Evolutionary conservation across 23 red algal genomes (phyloP).

Genomic region (Gracilaria gracilis): DNA sequence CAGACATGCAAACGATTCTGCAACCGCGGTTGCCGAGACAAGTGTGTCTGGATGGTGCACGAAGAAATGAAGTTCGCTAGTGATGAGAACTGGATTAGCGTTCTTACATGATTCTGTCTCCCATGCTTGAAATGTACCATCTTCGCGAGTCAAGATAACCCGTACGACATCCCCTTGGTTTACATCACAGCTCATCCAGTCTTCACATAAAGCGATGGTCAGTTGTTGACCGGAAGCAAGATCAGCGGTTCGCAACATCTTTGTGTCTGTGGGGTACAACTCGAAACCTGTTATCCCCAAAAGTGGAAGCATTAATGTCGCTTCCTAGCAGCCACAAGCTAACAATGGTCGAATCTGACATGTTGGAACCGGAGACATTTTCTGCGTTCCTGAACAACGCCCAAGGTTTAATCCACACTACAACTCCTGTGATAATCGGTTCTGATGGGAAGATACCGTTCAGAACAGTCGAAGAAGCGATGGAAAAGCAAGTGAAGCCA

Average conservation of each 20-base stretch:
- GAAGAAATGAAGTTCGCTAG: conserved; percentile 61
- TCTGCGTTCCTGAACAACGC: conserved; percentile 6
- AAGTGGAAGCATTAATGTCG: neutral
- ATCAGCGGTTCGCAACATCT: conserved; percentile 39
- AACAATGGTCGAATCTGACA: conserved; percentile 35
- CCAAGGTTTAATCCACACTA: conserved; percentile 26
- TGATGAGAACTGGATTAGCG: conserved; percentile 33
- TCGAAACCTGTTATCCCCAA: conserved; percentile 10
- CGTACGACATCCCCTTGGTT: conserved; percentile 48
- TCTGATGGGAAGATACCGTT: conserved; percentile 5
- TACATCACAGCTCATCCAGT: conserved; percentile 56
- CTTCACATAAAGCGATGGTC: conserved; percentile 42
- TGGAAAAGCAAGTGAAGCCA: conserved; percentile 45
- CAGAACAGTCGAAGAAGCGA: conserved; percentile 24
- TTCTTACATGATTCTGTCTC: neutral
- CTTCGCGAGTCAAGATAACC: conserved; percentile 20
- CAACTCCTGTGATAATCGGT: conserved; percentile 17
- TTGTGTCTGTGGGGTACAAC: conserved; percentile 31
- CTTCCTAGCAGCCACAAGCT: conserved; percentile 22
- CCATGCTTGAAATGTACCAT: conserved; percentile 30
- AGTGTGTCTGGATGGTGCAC: conserved; percentile 85
- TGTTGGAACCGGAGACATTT: conserved; percentile 40
- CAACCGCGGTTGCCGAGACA: conserved; percentile 72
- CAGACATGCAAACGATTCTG: conserved; percentile 75
- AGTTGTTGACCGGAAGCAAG: conserved; percentile 11